Base-by-base conservation (phyloP, 1,139 yeast genomes). In the Zygoascus meyerae region DNA sequence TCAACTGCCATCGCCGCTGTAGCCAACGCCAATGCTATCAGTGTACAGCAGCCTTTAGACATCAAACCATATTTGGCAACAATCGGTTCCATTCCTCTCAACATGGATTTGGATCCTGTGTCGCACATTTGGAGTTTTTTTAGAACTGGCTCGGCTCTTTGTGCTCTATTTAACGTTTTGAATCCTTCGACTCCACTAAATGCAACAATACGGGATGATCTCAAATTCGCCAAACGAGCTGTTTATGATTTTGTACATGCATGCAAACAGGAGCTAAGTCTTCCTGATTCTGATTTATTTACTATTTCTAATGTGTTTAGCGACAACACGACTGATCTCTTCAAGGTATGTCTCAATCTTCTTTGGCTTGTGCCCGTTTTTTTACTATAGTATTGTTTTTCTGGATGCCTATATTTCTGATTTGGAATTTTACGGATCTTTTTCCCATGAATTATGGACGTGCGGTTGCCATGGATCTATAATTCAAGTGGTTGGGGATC, bases 141-240 rank as follows among this genome's bases (percentile, higher is more conserved):
- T 60, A 94, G 92, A 58, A 89, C 86, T 59, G 98, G 98, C 6
- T 84, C 95, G 2, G 95, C 97, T 5, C 73, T 92, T 43, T 90
- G 98, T 65, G 77, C 86, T 42, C 70, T 92, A 7, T 86, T 84
- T 71, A 90, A 92, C 66, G 66, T 73, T 28, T 68, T 83, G 30
- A 67, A 67, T 35, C 66, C 64, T 11, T 50, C 50, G 12, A 54
- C 48, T 8, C 58, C 55, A 58, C 72, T 56, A 63, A 74, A 51
- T 61, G 70, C 60, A 66, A 16, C 50, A 9, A 67, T 55, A 55
- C 65, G 61, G 54, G 72, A 59, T 52, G 97, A 90, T 63, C 64
- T 86, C 55, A 81, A 89, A 60, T 77, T 84, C 45, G 86, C 95
- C 67, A 94, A 92, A 61, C 84, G 86, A 65, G 83, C 89, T 28